Evolutionary conservation across 768 basidiomycete genomes (phyloP).

Genomic region (Leccinum rimulosum): DNA sequence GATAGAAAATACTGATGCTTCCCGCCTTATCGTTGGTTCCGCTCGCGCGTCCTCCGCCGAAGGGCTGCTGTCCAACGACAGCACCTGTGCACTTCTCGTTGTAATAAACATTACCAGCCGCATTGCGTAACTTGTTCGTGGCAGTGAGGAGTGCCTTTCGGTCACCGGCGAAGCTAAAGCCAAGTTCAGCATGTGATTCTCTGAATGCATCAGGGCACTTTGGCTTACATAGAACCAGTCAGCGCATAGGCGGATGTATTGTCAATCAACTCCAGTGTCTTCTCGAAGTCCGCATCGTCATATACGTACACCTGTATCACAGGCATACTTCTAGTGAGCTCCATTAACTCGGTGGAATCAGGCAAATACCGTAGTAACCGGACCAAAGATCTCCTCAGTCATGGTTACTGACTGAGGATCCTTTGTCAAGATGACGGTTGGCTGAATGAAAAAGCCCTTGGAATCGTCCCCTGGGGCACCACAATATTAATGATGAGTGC

Average conservation of each 20-base stretch:
- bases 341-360: neutral
- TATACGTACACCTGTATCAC: slow-evolving; percentile 75
- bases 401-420: slow-evolving; percentile 89
- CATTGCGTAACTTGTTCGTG: slow-evolving; percentile 79
- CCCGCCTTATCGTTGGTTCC: slow-evolving; percentile 99
- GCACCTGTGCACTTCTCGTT: slow-evolving; percentile 98
- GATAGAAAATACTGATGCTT: slow-evolving; percentile 70
- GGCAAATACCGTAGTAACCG: slow-evolving; percentile 74
- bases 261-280: slow-evolving; percentile 86
- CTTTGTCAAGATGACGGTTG: slow-evolving; percentile 90
- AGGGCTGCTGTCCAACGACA: slow-evolving; percentile 97
- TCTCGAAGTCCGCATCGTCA: slow-evolving; percentile 81
- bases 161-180: slow-evolving; percentile 72
- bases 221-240: slow-evolving; percentile 87
- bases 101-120: slow-evolving; percentile 96
- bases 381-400: slow-evolving; percentile 96
- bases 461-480: slow-evolving; percentile 69
- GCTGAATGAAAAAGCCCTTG: slow-evolving; percentile 90
- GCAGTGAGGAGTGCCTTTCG: slow-evolving; percentile 78
- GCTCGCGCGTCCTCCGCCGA: slow-evolving; percentile 88
- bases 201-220: neutral
- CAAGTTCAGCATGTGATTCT: slow-evolving; percentile 8
- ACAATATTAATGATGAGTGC: neutral
- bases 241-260: slow-evolving; percentile 83
- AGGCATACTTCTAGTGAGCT: neutral